Evolutionary conservation across 225 moss, liverwort and hornwort species (phyloP).

Genomic region (Climacium dendroides): DNA sequence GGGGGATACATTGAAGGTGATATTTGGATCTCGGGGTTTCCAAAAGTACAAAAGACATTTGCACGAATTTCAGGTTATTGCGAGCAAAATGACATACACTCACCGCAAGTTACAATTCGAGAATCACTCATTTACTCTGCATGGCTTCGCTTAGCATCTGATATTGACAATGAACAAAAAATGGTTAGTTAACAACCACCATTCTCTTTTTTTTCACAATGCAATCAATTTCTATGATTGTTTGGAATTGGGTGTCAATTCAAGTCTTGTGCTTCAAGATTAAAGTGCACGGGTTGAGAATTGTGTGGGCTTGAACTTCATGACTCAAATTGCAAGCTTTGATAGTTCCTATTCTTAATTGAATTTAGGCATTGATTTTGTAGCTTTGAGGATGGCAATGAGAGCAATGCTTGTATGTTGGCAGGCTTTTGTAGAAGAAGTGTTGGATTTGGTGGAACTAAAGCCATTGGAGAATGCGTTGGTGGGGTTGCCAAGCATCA

Average conservation of each 20-base stretch:
- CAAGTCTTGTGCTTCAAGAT: not conserved
- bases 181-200: slow-evolving; percentile 1
- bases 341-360: not conserved
- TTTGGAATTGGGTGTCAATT: not conserved
- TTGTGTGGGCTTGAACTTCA: not conserved
- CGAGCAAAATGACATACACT: slow-evolving; percentile 86
- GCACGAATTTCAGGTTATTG: slow-evolving; percentile 74
- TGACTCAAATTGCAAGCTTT: not conserved
- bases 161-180: slow-evolving; percentile 40
- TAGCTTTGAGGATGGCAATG: not conserved
- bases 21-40: slow-evolving; percentile 57
- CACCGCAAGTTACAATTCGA: slow-evolving; percentile 59
- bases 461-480: slow-evolving; percentile 23
- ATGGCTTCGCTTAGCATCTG: slow-evolving; percentile 54
- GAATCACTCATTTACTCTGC: slow-evolving; percentile 74
- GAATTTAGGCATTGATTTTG: not conserved
- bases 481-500: slow-evolving; percentile 32
- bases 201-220: not conserved
- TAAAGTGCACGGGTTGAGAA: not conserved
- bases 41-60: slow-evolving; percentile 60
- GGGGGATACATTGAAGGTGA: slow-evolving; percentile 78
- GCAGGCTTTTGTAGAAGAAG: slow-evolving; percentile 48
- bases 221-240: not conserved
- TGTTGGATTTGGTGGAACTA: slow-evolving; percentile 39
- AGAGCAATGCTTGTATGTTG: not conserved